These are phyloP conservation scores for Neurospora intermedia DNA, from an alignment of 495 filamentous ascomycete species.

Conservation along the genomic window DNA sequence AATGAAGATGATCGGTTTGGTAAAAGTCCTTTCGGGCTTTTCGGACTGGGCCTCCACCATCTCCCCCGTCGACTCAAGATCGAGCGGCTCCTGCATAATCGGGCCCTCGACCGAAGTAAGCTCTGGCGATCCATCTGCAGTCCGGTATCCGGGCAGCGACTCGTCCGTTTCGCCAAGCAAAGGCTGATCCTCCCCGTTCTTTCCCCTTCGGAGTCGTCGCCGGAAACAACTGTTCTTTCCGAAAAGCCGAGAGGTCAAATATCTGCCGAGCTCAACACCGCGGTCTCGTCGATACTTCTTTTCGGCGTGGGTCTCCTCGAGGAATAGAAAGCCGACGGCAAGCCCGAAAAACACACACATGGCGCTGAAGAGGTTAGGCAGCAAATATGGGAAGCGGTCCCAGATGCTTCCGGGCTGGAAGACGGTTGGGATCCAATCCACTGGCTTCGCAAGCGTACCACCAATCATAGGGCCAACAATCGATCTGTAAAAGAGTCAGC, in stretches of 20 bases:
- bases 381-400: conserved; percentile 78
- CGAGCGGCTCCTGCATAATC: background rate
- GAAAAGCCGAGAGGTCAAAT: conserved; percentile 47
- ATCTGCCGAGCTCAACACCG: conserved; percentile 66
- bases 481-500: conserved; percentile 28
- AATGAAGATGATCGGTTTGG: conserved; percentile 65
- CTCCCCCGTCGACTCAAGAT: conserved; percentile 9
- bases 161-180: conserved; percentile 44
- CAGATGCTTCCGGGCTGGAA: conserved; percentile 69
- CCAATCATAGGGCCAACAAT: conserved; percentile 88
- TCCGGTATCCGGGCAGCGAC: conserved; percentile 52
- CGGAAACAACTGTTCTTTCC: conserved; percentile 1
- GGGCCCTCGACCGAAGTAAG: conserved; percentile 4
- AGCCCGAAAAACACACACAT: conserved; percentile 67
- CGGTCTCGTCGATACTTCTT: conserved; percentile 66
- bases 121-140: conserved; percentile 41
- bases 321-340: conserved; percentile 72
- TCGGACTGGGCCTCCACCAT: background rate
- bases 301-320: conserved; percentile 90
- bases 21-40: conserved; percentile 45
- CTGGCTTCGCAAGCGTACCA: conserved; percentile 79
- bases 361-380: conserved; percentile 89
- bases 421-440: conserved; percentile 63
- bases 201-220: conserved; percentile 8
- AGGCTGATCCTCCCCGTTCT: conserved; percentile 40